Evolutionary conservation across 1,284 basidiomycete species (phyloP).

Genomic region (Laetiporus sulphureus): DNA sequence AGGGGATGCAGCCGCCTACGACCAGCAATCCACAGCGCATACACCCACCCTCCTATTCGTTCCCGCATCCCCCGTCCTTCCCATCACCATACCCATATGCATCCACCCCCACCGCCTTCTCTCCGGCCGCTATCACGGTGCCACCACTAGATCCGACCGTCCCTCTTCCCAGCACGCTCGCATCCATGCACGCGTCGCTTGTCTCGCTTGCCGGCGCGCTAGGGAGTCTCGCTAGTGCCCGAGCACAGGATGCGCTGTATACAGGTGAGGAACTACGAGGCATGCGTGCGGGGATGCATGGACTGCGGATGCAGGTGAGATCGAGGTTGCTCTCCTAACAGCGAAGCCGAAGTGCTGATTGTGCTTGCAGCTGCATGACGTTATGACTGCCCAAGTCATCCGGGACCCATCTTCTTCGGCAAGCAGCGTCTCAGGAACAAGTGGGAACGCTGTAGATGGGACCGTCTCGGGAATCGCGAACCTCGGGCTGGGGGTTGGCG

Average conservation of each 20-base stretch:
- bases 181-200: constrained; percentile 53
- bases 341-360: neutral
- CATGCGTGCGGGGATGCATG: constrained; percentile 67
- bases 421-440: neutral
- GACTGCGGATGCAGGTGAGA: constrained; percentile 75
- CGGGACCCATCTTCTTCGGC: neutral
- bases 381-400: constrained; percentile 1
- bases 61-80: no score
- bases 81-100: constrained; percentile 13
- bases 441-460: neutral
- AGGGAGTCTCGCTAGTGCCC: constrained; percentile 18
- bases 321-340: constrained; percentile 1
- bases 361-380: constrained; percentile 3
- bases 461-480: neutral
- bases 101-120: constrained; percentile 8
- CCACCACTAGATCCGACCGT: constrained; percentile 54
- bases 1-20: no score
- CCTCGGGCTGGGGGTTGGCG: neutral
- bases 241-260: constrained; percentile 57
- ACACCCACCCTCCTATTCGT: no score
- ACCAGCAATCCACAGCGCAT: no score
- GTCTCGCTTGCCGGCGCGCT: constrained; percentile 44
- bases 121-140: constrained; percentile 31
- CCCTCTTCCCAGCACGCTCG: constrained; percentile 55
- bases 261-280: constrained; percentile 73